These are phyloP conservation scores for Apiospora sp. DNA, from an alignment of 2,329 filamentous ascomycete species.

Conservation along the genomic window DNA sequence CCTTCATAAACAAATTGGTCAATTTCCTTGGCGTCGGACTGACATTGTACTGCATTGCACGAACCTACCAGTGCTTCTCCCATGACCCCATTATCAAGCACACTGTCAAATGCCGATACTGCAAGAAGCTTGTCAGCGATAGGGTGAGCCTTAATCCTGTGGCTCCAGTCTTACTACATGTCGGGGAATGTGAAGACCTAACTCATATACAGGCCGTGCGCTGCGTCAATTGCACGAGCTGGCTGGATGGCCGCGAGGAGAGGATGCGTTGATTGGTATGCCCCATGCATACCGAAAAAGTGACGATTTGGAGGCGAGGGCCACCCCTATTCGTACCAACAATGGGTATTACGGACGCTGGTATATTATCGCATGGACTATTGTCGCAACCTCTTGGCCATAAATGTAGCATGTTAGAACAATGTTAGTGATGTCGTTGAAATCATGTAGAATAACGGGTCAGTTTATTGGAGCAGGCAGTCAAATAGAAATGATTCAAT, in stretches of 20 bases:
- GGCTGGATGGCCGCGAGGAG: slow-evolving; percentile 64
- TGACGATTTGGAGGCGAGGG: neutral
- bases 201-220: slow-evolving; percentile 48
- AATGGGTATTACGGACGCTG: neutral
- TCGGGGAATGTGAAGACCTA: neutral
- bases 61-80: slow-evolving; percentile 66
- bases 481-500: neutral
- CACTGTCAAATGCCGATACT: slow-evolving; percentile 73
- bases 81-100: slow-evolving; percentile 76
- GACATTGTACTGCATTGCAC: slow-evolving; percentile 70
- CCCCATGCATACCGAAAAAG: neutral
- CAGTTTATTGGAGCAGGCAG: too few relatives aligned
- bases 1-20: slow-evolving; percentile 70
- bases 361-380: neutral
- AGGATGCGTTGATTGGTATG: slow-evolving; percentile 35
- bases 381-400: neutral
- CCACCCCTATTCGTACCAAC: neutral
- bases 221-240: slow-evolving; percentile 65
- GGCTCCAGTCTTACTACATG: neutral
- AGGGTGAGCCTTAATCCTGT: slow-evolving; percentile 34
- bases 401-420: neutral
- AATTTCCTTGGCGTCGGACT: slow-evolving; percentile 73
- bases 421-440: neutral
- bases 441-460: neutral
- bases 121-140: slow-evolving; percentile 48